Percentiles rank a stretch among this genome's conserved stretches.
phyloP scores from a whole-genome alignment of 1,284 basidiomycete species.

The Flammula alnicola region DNA sequence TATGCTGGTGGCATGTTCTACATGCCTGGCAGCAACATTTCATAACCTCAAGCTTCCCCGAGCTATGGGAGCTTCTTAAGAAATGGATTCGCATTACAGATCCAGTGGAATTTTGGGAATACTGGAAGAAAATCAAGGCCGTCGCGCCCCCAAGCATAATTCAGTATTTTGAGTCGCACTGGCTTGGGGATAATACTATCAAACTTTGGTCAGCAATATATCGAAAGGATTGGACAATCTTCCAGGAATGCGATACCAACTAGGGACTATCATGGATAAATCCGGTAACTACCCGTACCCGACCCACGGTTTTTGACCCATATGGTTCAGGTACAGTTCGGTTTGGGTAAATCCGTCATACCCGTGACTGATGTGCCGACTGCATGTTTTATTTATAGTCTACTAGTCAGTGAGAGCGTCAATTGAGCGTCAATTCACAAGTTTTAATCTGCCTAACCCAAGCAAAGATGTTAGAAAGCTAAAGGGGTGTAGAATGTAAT shows the following conservation, averaged over 20 bases:
- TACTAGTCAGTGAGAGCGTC: too few species aligned
- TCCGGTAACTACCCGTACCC: too few species aligned
- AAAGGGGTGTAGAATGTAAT: too few species aligned
- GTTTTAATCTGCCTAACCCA: too few species aligned
- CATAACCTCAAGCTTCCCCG: background rate
- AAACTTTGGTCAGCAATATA: conserved; percentile 29
- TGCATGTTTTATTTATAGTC: too few species aligned
- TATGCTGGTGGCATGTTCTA: conserved; percentile 17
- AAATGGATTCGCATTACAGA: conserved; percentile 8
- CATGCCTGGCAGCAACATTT: conserved; percentile 17
- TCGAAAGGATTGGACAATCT: conserved; percentile 19
- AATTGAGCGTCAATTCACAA: too few species aligned
- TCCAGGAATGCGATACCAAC: conserved; percentile 16
- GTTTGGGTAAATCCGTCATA: too few species aligned
- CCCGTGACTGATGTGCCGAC: too few species aligned
- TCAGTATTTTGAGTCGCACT: conserved; percentile 16
- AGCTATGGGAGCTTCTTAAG: conserved; percentile 14
- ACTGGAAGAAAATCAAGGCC: conserved; percentile 5
- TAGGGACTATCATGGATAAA: too few species aligned
- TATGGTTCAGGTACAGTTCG: too few species aligned
- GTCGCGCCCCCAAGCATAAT: conserved; percentile 8
- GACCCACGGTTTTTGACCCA: too few species aligned
- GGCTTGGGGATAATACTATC: conserved; percentile 15
- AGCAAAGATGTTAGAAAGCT: too few species aligned
- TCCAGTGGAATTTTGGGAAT: background rate